Percentiles rank a stretch among this genome's conserved stretches.
phyloP scores from a whole-genome alignment of 345 rosid species.

The Lenwebbia sp. region DNA sequence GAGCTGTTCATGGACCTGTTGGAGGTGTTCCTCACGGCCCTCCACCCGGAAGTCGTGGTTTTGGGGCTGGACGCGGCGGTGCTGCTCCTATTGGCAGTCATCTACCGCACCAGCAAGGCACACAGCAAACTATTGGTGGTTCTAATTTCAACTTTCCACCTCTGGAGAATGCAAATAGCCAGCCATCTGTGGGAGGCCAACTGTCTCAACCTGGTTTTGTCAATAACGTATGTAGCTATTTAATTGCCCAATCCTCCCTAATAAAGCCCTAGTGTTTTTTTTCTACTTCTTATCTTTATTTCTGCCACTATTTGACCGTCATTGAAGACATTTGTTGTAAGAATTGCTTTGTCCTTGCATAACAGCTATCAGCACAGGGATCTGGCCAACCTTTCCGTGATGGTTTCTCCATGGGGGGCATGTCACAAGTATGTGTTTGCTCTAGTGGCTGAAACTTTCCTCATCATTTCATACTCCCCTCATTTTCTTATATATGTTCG shows the following conservation, averaged over 20 bases:
- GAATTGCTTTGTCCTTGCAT: background rate
- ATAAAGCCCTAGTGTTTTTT: background rate
- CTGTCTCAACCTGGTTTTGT: constrained; percentile 95
- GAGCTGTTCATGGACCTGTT: constrained; percentile 83
- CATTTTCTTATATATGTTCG: background rate
- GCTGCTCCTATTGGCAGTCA: constrained; percentile 79
- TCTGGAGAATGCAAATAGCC: constrained; percentile 81
- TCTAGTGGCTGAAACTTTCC: background rate
- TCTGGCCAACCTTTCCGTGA: constrained; percentile 85
- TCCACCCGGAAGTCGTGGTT: constrained; percentile 77
- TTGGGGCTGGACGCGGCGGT: constrained; percentile 87
- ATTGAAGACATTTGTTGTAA: constrained; percentile 1
- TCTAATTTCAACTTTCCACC: constrained; percentile 65
- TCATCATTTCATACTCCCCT: background rate
- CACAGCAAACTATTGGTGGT: constrained; percentile 71
- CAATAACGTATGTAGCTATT: constrained; percentile 31
- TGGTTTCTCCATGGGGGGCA: constrained; percentile 94
- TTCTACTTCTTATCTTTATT: background rate
- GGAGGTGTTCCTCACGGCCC: constrained; percentile 89
- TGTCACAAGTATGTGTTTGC: constrained; percentile 66
- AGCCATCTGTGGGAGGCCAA: constrained; percentile 85
- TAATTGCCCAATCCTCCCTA: background rate
- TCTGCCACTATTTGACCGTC: background rate
- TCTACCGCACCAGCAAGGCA: constrained; percentile 71
- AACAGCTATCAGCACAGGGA: constrained; percentile 71